Evolutionary conservation across 2,329 filamentous ascomycete species (phyloP), one percentile per base, ranked within the genome.

Genomic region (Ophiostoma piceae): DNA sequence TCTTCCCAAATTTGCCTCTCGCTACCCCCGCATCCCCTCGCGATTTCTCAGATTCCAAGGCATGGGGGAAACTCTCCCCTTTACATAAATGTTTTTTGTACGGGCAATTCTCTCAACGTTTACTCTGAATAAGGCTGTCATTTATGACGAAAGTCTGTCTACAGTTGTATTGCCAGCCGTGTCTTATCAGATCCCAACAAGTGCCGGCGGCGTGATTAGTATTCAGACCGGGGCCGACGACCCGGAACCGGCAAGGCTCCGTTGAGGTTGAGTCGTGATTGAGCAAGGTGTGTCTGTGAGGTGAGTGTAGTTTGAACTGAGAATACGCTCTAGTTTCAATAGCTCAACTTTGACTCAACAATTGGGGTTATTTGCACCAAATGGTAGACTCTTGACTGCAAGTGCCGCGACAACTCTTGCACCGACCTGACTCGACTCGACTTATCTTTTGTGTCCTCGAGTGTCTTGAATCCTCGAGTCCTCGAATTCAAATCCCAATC

Each of bases 21-120:
- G n/a, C 35, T 65, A 39, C 62, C 62, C 62, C 62, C 62, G 62
- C 62, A 65, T 65, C 35, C 29, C 62, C 19, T 64, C 60, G 62
- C 62, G 35, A 65, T 41, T 14, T 65, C 35, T 26, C 62, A 22
- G 32, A 39, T 65, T 37, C 19, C 35, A n/a, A 39, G 60, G 60
- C 32, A 65, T 37, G 60, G 60, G 62, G 62, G 35, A 43, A 66
- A 66, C 65, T 66, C 65, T 66, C 11, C 11, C 39, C 39, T 47
- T 47, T 66, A 66, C 65, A 47, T 29, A 65, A 47, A 47, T 47
- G 16, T 22, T 66, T 37, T 35, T 64, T 35, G 26, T 29, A 26
- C 19, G 11, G 1, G 14, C 9, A 12, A 8, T 35, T 35, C 8
- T 22, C 26, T 2, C 4, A 26, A 22, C 22, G n/a, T 22, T 35